A percentile compares a stretch with the other conserved stretches of the same genome.
These are phyloP conservation scores for Globomyces pollinis-pini DNA, from an alignment of 192 early-diverging fungal species.

Conservation along the genomic window DNA sequence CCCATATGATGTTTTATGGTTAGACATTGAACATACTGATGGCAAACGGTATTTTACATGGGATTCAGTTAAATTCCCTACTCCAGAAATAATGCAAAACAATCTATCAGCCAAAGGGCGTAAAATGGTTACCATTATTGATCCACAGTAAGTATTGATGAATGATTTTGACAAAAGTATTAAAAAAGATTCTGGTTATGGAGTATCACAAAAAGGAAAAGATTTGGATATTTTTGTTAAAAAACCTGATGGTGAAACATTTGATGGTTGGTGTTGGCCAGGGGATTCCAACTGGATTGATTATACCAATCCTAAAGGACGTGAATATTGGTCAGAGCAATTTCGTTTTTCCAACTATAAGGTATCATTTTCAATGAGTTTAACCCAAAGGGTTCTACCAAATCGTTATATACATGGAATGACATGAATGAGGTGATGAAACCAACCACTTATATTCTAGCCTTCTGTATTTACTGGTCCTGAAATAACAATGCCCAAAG, in stretches of 20 bases:
- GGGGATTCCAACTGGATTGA: constrained; percentile 89
- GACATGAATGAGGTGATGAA: constrained; percentile 87
- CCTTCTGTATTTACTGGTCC: constrained; percentile 95
- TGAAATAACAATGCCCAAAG: constrained; percentile 94
- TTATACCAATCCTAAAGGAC: constrained; percentile 70
- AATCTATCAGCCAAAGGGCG: constrained; percentile 63
- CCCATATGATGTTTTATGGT: constrained; percentile 97
- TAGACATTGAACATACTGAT: constrained; percentile 99
- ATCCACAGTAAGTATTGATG: too few species aligned
- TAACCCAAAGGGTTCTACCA: constrained; percentile 76
- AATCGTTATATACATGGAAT: constrained; percentile 87
- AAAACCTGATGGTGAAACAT: constrained; percentile 61
- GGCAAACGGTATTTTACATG: constrained; percentile 97
- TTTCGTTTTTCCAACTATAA: constrained; percentile 76
- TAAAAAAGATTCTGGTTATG: constrained; percentile 72
- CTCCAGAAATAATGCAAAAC: constrained; percentile 77
- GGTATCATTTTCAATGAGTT: too few species aligned
- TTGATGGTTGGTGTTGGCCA: constrained; percentile 99
- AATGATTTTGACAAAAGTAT: too few species aligned
- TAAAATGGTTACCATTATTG: constrained; percentile 92
- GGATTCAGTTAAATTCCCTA: constrained; percentile 86
- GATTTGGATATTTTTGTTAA: constrained; percentile 73
- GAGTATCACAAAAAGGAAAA: constrained; percentile 69
- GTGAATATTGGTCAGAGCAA: constrained; percentile 69
- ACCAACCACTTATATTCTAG: constrained; percentile 9